These are phyloP conservation scores for Dictyostelium discoideum DNA, from an alignment of 78 protist species.

Conservation along the genomic window dicty_2.7 NC_007089.4:5193501-5194000, in stretches of 20 bases:
- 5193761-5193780: slow-evolving; percentile 93
- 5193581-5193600: neutral
- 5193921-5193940: neutral
- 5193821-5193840: neutral
- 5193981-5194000: no score
- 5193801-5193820: slow-evolving; percentile 73
- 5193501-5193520: slow-evolving; percentile 86
- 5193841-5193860: neutral
- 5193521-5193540: slow-evolving; percentile 89
- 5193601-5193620: no score
- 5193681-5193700: slow-evolving; percentile 93
- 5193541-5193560: slow-evolving; percentile 72
- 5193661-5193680: slow-evolving; percentile 88
- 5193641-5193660: neutral
- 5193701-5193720: slow-evolving; percentile 86
- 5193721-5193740: slow-evolving; percentile 95
- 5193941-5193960: neutral
- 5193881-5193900: neutral
- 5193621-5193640: neutral
- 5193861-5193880: neutral
- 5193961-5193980: neutral
- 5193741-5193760: slow-evolving; percentile 94
- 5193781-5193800: slow-evolving; percentile 93
- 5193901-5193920: neutral
- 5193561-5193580: neutral